These are phyloP conservation scores for Colletotrichum sp. DNA, from an alignment of 2,329 filamentous ascomycete species.

Conservation along the genomic window DNA sequence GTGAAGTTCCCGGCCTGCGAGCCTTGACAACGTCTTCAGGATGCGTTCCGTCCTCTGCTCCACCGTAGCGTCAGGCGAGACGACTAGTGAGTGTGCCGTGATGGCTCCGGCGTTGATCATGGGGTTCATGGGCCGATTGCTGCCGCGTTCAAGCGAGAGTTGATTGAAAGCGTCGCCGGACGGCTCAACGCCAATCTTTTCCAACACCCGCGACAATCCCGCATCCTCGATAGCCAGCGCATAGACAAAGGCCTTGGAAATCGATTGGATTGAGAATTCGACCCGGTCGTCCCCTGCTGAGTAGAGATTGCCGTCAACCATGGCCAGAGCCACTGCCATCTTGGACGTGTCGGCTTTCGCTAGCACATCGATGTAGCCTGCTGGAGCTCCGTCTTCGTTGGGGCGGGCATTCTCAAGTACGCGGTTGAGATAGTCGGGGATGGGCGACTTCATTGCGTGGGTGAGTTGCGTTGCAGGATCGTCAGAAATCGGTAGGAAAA, in stretches of 20 bases:
- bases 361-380: conserved; percentile 41
- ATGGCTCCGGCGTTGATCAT: conserved; percentile 41
- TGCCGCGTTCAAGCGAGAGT: conserved; percentile 32
- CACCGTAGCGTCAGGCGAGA: conserved; percentile 30
- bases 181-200: conserved; percentile 44
- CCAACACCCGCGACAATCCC: conserved; percentile 35
- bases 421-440: conserved; percentile 35
- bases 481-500: background rate
- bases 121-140: conserved; percentile 36
- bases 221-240: conserved; percentile 42
- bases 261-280: conserved; percentile 46
- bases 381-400: conserved; percentile 32
- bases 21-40: conserved; percentile 32
- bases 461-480: background rate
- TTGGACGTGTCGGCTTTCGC: conserved; percentile 41
- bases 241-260: conserved; percentile 44
- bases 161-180: conserved; percentile 42
- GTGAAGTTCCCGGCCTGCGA: conserved; percentile 37
- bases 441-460: conserved; percentile 35
- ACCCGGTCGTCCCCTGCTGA: conserved; percentile 40
- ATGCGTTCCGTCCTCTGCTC: conserved; percentile 40
- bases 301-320: conserved; percentile 43
- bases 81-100: conserved; percentile 35
- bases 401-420: conserved; percentile 35
- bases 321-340: conserved; percentile 40